Evolutionary conservation across 2,329 filamentous ascomycete genomes (phyloP).

Genomic region (Nemania sp.): DNA sequence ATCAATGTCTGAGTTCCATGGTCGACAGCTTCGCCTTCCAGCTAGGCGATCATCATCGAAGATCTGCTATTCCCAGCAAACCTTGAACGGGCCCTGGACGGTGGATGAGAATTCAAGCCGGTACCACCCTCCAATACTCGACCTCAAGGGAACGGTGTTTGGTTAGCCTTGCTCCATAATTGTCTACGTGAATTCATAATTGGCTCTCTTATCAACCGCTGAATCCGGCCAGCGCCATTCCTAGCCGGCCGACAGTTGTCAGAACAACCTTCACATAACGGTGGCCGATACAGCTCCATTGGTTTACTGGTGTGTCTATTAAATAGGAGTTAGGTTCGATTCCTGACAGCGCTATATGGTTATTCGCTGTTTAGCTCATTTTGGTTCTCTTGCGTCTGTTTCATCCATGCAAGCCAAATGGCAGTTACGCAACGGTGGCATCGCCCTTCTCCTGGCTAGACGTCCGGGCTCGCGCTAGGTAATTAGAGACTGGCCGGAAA

Average conservation of each 20-base stretch:
- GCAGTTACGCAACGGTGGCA: conserved; percentile 30
- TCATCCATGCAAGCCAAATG: conserved; percentile 36
- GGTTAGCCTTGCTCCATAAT: conserved; percentile 10
- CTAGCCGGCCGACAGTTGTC: conserved; percentile 15
- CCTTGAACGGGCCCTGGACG: conserved; percentile 8
- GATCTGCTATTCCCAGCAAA: conserved; percentile 18
- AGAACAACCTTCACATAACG: conserved; percentile 18
- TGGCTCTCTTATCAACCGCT: conserved; percentile 27
- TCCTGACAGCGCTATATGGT: too few species aligned
- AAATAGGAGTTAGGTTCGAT: too few species aligned
- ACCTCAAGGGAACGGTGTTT: conserved; percentile 3
- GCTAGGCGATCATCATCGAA: conserved; percentile 20
- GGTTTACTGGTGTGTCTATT: too few species aligned
- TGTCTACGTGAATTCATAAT: conserved; percentile 7
- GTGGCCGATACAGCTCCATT: conserved; percentile 31
- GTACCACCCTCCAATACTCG: conserved; percentile 18
- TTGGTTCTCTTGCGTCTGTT: conserved; percentile 36
- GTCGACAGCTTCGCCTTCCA: conserved; percentile 5
- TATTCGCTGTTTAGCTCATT: too few species aligned
- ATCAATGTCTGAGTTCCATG: conserved; percentile 14
- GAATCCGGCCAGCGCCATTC: conserved; percentile 19
- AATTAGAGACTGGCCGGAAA: conserved; percentile 19
- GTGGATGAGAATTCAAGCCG: conserved; percentile 5
- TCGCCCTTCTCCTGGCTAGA: conserved; percentile 12
- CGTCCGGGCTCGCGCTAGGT: conserved; percentile 4